Percentiles rank a stretch among this genome's conserved stretches.
Conservation (phyloP, 352 stramenopile genomes). For the Phytophthora colocasiae region DNA sequence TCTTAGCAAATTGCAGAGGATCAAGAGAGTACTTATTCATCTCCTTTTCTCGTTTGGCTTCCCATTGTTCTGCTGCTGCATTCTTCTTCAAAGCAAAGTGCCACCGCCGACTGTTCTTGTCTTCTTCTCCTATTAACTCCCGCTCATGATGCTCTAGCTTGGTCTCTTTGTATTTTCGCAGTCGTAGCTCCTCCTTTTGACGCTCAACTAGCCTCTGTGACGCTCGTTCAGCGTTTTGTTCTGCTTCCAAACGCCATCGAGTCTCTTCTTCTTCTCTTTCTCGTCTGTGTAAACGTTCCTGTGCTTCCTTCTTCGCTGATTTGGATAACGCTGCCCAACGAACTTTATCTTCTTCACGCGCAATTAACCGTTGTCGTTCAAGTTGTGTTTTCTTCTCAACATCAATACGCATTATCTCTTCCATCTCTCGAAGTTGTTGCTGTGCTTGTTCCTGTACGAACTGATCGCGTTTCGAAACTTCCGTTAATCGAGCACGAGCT, state of each 20-base stretch:
- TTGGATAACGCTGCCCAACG: slow-evolving; percentile 30
- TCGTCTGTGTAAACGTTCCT: slow-evolving; percentile 24
- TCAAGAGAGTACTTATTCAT: slow-evolving; percentile 55
- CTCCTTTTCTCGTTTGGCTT: slow-evolving; percentile 57
- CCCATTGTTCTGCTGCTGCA: slow-evolving; percentile 46
- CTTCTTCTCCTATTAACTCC: slow-evolving; percentile 45
- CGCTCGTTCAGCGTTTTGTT: slow-evolving; percentile 11
- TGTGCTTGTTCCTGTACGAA: slow-evolving; percentile 43
- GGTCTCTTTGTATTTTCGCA: slow-evolving; percentile 47
- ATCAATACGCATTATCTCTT: slow-evolving; percentile 20
- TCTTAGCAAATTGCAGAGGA: slow-evolving; percentile 59
- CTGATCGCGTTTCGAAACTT: slow-evolving; percentile 46
- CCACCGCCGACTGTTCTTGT: slow-evolving; percentile 45
- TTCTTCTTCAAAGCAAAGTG: slow-evolving; percentile 54
- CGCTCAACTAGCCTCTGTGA: slow-evolving; percentile 1
- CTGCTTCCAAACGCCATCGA: slow-evolving; percentile 24
- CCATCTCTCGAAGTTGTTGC: slow-evolving; percentile 36
- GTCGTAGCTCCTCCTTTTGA: slow-evolving; percentile 35
- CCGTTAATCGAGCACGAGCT: slow-evolving; percentile 32
- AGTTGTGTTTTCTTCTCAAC: slow-evolving; percentile 41
- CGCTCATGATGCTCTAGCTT: slow-evolving; percentile 43
- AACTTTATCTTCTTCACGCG: slow-evolving; percentile 32
- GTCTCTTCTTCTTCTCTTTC: slow-evolving; percentile 32
- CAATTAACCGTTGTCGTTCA: slow-evolving; percentile 31
- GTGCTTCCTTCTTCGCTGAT: slow-evolving; percentile 20